Base-by-base conservation (phyloP, 768 basidiomycete species). In the Trametes sanguinea region DNA sequence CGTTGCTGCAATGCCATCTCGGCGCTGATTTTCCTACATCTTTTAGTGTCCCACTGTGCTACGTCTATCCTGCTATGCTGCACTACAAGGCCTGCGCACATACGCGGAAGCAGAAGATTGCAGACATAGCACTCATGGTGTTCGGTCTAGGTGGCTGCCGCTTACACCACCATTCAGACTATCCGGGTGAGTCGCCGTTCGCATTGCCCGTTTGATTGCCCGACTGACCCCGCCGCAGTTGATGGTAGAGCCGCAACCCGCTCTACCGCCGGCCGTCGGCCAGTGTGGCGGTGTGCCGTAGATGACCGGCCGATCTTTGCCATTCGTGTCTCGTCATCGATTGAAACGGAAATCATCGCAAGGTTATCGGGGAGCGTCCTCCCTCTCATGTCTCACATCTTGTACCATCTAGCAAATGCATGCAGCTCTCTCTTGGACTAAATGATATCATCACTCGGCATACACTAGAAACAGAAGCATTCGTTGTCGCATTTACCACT, bases 11-110 rank as follows among this genome's bases (percentile, higher is more conserved):
- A 13, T 40, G 32, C 13, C 27, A 7, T 33, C 37, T 16, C 22
- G 22, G 22, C 22, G 22, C 14, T 27, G 29, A 9, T 30, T 9
- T 9, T 54, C 39, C 39, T 30, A 45, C 2, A 32, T 11, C 8
- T 1, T 39, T 16, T 64, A 96, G 95, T 69, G 88, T 97, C 8
- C 96, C 96, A 7, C 77, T 98, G 62, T 96, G 94, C 74, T 95
- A 92, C 72, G 86, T 95, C 51, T 98, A 97, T 70, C 96, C 95
- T 4, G 88, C 95, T 5, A 87, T 97, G 89, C 75, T 97, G 63
- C 95, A 96, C 72, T 90, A 93, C 77, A 90, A 84, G 75, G 90
- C 89, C n/a, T 87, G 87, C 67, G 89, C 95, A 6, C 81, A 78
- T 64, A 95, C 91, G 1, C 78, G 80, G 61, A 82, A 70, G 66